phyloP scores from a whole-genome alignment of 2,329 filamentous ascomycete species.

The Beauveria sp. region DNA sequence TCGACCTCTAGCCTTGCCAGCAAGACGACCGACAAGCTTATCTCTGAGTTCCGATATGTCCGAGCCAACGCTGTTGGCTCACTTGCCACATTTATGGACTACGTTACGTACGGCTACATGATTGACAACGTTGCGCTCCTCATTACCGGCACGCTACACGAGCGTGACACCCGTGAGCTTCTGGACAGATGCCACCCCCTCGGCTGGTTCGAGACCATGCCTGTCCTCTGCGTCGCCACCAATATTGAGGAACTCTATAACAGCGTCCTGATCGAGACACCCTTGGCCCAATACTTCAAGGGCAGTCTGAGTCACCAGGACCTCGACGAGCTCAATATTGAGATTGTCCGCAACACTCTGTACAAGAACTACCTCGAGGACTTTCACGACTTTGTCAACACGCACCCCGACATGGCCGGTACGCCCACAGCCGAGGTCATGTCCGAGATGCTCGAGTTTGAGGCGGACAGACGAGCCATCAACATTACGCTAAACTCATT shows the following conservation, averaged over 20 bases:
- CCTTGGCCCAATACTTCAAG: constrained; percentile 94
- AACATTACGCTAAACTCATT: constrained; percentile 99
- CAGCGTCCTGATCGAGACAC: constrained; percentile 93
- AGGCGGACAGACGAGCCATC: constrained; percentile 92
- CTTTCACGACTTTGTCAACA: constrained; percentile 91
- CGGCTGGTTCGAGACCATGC: constrained; percentile 99
- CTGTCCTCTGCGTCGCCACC: constrained; percentile 91
- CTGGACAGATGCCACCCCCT: constrained; percentile 93
- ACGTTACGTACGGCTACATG: constrained; percentile 98
- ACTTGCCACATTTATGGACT: constrained; percentile 92
- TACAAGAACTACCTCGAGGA: constrained; percentile 99
- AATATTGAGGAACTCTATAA: constrained; percentile 99
- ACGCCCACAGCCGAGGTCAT: constrained; percentile 92
- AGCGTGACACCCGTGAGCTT: constrained; percentile 91
- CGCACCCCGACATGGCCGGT: constrained; percentile 73
- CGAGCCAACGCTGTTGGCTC: constrained; percentile 89
- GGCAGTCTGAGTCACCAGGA: constrained; percentile 92
- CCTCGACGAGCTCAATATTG: constrained; percentile 96
- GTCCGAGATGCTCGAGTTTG: constrained; percentile 92
- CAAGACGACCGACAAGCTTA: constrained; percentile 96
- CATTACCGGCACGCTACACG: constrained; percentile 95
- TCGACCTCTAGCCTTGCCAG: constrained; percentile 91
- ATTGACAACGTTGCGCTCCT: constrained; percentile 98
- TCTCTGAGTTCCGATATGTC: constrained; percentile 93
- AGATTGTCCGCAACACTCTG: constrained; percentile 95